A percentile compares a stretch with the other conserved stretches of the same genome.
Evolutionary conservation across 176 grass and related monocot genomes (phyloP).

Genomic region (Secale cereale): DNA sequence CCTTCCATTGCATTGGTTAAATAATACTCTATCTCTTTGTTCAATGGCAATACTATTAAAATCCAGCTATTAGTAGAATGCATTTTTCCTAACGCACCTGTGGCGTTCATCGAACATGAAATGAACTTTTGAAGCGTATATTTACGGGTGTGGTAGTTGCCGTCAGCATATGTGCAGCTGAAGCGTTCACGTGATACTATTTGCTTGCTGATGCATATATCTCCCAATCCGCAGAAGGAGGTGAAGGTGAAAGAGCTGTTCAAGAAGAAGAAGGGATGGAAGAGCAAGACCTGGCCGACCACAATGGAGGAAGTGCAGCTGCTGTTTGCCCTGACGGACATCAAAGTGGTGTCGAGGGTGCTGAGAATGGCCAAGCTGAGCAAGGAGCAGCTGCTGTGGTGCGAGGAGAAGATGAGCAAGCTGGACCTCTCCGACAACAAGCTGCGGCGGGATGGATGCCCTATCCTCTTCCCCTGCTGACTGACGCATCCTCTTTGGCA

Average conservation of each 20-base stretch:
- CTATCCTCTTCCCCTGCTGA: constrained; percentile 90
- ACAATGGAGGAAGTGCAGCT: constrained; percentile 83
- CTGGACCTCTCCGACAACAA: constrained; percentile 71
- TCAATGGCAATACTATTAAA: neutral
- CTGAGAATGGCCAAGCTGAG: constrained; percentile 76
- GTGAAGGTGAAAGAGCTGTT: constrained; percentile 84
- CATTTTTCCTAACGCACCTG: neutral
- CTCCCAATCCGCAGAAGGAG: constrained; percentile 63
- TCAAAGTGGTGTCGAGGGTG: constrained; percentile 86
- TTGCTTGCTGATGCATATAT: neutral
- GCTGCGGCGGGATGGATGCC: constrained; percentile 67
- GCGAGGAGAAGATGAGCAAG: constrained; percentile 99
- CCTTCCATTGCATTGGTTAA: neutral
- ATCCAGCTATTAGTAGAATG: neutral
- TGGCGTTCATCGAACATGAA: neutral
- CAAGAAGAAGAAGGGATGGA: constrained; percentile 91
- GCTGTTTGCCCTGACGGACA: constrained; percentile 79
- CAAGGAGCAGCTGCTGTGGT: constrained; percentile 97
- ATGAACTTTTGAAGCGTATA: neutral
- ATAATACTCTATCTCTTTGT: neutral
- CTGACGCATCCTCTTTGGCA: constrained; percentile 24
- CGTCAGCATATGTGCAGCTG: neutral
- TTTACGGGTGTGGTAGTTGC: neutral
- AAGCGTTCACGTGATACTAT: neutral
- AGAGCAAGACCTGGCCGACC: constrained; percentile 68